Evolutionary conservation across 2,329 filamentous ascomycete species (phyloP).

Genomic region (Ophiostoma australiae): DNA sequence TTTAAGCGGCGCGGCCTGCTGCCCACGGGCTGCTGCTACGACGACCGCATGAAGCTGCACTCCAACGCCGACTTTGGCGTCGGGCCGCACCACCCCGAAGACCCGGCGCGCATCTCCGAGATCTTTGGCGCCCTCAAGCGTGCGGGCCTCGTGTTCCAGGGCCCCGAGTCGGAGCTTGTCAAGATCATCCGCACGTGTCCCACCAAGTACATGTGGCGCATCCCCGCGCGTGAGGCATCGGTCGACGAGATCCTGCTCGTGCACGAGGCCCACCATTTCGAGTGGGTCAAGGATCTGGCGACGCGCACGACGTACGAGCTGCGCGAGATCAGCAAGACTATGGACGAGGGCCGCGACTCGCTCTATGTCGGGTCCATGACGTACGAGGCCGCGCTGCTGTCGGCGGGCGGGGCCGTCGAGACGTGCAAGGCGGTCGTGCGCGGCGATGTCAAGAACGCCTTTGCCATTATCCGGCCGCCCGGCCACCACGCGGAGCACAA

Average conservation of each 20-base stretch:
- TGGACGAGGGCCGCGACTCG: slow-evolving; percentile 65
- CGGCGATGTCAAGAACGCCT: slow-evolving; percentile 83
- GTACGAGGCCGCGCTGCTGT: slow-evolving; percentile 73
- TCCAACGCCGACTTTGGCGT: slow-evolving; percentile 73
- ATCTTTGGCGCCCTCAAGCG: slow-evolving; percentile 87
- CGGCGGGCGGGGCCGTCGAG: slow-evolving; percentile 90
- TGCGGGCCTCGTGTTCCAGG: slow-evolving; percentile 68
- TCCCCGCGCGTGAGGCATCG: slow-evolving; percentile 71
- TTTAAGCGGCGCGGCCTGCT: slow-evolving; percentile 47
- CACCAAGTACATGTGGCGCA: slow-evolving; percentile 66
- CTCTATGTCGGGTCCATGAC: slow-evolving; percentile 81
- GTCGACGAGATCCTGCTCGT: slow-evolving; percentile 74
- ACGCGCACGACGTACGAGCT: slow-evolving; percentile 59
- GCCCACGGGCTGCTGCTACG: slow-evolving; percentile 78
- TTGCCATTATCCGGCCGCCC: slow-evolving; percentile 90
- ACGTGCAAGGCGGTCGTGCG: slow-evolving; percentile 86
- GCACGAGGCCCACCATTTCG: slow-evolving; percentile 71
- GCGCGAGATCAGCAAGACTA: slow-evolving; percentile 56
- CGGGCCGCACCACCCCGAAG: slow-evolving; percentile 84
- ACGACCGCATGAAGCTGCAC: slow-evolving; percentile 92
- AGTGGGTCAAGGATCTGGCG: slow-evolving; percentile 64
- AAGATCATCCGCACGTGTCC: slow-evolving; percentile 50
- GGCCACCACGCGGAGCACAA: slow-evolving; percentile 91
- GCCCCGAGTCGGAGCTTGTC: slow-evolving; percentile 51
- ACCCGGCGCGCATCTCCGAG: slow-evolving; percentile 83